These are phyloP conservation scores for Tolypocladium tropicale DNA, from an alignment of 2,329 filamentous ascomycete genomes.

Conservation along the genomic window DNA sequence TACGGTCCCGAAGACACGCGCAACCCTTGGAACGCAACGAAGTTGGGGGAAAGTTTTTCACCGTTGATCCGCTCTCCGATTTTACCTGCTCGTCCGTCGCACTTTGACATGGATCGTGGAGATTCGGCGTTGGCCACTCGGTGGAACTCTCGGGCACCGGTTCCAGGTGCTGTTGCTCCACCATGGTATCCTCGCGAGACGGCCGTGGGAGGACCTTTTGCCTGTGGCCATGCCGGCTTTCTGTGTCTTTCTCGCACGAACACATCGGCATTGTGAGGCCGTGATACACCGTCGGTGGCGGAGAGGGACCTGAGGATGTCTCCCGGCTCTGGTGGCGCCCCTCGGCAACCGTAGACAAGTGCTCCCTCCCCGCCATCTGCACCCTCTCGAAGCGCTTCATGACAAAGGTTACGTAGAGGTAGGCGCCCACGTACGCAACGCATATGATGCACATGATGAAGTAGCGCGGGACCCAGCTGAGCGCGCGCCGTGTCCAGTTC, in stretches of 20 bases:
- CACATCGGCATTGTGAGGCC: conserved; percentile 20
- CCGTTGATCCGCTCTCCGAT: background rate
- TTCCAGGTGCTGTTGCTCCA: background rate
- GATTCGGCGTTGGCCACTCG: background rate
- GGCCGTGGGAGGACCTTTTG: background rate
- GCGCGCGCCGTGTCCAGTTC: conserved; percentile 56
- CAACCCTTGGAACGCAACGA: background rate
- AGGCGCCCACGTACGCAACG: conserved; percentile 57
- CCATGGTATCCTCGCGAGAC: background rate
- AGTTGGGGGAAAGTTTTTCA: background rate
- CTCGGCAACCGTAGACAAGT: background rate
- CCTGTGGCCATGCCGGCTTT: conserved; percentile 3
- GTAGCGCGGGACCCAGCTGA: conserved; percentile 68
- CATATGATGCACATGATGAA: conserved; percentile 56
- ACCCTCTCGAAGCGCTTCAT: conserved; percentile 28
- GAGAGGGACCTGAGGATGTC: conserved; percentile 11
- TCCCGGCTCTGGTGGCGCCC: conserved; percentile 3
- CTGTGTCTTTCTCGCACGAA: conserved; percentile 6
- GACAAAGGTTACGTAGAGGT: conserved; percentile 48
- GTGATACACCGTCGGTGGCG: conserved; percentile 20
- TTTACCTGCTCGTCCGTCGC: background rate
- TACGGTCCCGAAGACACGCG: background rate
- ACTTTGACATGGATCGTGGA: background rate
- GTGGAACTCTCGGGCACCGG: background rate
- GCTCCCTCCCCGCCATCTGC: background rate